These are phyloP conservation scores for Ensete glaucum DNA, from an alignment of 176 grass and related monocot genomes.

Conservation along the genomic window DNA sequence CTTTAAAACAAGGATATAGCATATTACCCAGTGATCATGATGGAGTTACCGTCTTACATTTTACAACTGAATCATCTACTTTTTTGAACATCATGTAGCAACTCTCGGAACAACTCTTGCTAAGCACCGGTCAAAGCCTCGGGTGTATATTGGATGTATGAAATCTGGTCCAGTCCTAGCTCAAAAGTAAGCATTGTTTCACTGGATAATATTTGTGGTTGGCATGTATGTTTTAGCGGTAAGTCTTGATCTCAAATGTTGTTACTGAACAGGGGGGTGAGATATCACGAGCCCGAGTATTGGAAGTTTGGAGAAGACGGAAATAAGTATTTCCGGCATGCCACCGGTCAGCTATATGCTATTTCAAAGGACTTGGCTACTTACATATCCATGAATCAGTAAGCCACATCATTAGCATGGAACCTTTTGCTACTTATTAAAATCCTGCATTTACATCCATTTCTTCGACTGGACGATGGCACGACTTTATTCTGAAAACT, in stretches of 20 bases:
- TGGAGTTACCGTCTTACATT: constrained; percentile 1
- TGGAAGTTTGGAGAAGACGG: constrained; percentile 44
- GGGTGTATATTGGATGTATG: constrained; percentile 87
- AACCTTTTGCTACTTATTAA: neutral
- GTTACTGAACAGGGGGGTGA: constrained; percentile 28
- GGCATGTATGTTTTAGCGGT: neutral
- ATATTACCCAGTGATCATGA: neutral
- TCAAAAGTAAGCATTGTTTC: constrained; percentile 59
- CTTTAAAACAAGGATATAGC: neutral
- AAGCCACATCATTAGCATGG: neutral
- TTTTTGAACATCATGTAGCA: constrained; percentile 28
- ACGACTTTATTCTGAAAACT: neutral
- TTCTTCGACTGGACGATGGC: neutral
- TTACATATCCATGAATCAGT: constrained; percentile 48
- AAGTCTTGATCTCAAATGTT: neutral
- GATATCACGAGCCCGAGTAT: constrained; percentile 44
- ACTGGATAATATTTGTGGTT: neutral
- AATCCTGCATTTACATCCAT: neutral
- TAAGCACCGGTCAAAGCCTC: constrained; percentile 62
- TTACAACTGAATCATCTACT: constrained; percentile 1
- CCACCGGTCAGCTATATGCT: constrained; percentile 39
- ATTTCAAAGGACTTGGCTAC: constrained; percentile 41
- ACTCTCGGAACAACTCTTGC: constrained; percentile 62
- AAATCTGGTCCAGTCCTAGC: constrained; percentile 82
- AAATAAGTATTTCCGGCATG: constrained; percentile 47